phyloP scores from a whole-genome alignment of 208 protist species.

The Leishmania amazonensis region DNA sequence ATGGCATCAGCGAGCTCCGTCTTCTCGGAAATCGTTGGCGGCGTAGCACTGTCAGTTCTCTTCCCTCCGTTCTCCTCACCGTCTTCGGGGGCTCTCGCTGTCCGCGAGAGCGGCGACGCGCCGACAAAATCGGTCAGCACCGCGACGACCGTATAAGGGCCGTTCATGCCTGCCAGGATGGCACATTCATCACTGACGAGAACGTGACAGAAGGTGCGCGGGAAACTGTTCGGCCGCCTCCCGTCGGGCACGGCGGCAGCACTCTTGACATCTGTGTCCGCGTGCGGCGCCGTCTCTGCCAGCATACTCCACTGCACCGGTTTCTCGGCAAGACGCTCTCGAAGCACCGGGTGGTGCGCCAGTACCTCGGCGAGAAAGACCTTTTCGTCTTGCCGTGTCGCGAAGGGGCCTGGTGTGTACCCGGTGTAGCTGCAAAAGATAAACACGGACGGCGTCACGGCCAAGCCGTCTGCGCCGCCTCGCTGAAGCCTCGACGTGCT shows the following conservation, averaged over 20 bases:
- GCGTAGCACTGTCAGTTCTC: background rate
- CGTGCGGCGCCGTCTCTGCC: background rate
- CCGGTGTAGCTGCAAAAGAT: conserved; percentile 30
- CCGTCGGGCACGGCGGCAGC: background rate
- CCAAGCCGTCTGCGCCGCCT: background rate
- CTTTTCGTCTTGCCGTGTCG: conserved; percentile 3
- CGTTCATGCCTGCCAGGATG: conserved; percentile 26
- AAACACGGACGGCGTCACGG: background rate
- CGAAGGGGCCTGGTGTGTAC: background rate
- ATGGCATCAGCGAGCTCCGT: background rate
- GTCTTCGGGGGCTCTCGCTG: background rate
- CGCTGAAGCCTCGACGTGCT: background rate
- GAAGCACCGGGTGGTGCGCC: conserved; percentile 22
- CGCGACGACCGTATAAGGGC: conserved; percentile 22
- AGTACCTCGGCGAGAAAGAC: conserved; percentile 10
- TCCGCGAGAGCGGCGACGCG: background rate
- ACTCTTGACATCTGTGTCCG: background rate
- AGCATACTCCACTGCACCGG: conserved; percentile 10
- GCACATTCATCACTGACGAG: conserved; percentile 12
- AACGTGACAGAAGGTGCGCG: conserved; percentile 21
- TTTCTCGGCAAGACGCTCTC: conserved; percentile 1
- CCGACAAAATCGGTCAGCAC: conserved; percentile 18
- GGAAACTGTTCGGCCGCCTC: background rate
- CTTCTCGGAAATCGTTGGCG: background rate
- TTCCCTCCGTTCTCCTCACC: background rate